Evolutionary conservation across 495 filamentous ascomycete species (phyloP), one percentile per base, ranked within the genome.

Genomic region (Thermochaetoides thermophila): DNA sequence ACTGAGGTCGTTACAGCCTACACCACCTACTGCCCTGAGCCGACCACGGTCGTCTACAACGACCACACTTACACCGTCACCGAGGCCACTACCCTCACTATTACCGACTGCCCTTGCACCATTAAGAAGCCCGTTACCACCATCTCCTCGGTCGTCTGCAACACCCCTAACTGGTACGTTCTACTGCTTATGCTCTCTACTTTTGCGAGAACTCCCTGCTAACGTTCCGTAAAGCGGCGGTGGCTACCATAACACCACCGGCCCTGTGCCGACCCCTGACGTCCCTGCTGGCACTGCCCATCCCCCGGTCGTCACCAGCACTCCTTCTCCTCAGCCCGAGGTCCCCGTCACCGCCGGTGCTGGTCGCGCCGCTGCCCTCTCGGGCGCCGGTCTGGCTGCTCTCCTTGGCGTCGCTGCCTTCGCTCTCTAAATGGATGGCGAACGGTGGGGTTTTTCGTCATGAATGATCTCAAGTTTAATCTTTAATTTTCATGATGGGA

Each of bases 1-100:
- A 92, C 82, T 40, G 77, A 87, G 65, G 63, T 80, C 32, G 72
- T 86, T 48, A 84, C 78, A 32, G 63, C 71, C 28, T 78, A 76
- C 69, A 81, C 76, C 66, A 92, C 84, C 53, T 84, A 68, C 76
- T 92, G 85, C 79, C 79, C 83, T 10, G 64, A 59, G 48, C 56
- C 84, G 46, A 91, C 85, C 49, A 50, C 62, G 43, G 56, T 91
- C 59, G 71, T 69, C 52, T 64, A 76, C 65, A 71, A 68, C 56
- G 61, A 60, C 56, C 56, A 65, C 37, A 89, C 82, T 63, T 81
- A 83, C 76, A 82, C 73, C 53, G 71, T 86, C 59, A 79, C 79
- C 49, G 69, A 74, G 62, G 58, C 81, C 53, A 81, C 78, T 52
- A 80, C 75, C 56, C 61, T 85, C 59, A 86, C 83, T 63, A 72